Percentiles rank a stretch among this genome's conserved stretches.
These are phyloP conservation scores for Erythrophleum fordii DNA, from an alignment of 306 rosid species.

Conservation along the genomic window DNA sequence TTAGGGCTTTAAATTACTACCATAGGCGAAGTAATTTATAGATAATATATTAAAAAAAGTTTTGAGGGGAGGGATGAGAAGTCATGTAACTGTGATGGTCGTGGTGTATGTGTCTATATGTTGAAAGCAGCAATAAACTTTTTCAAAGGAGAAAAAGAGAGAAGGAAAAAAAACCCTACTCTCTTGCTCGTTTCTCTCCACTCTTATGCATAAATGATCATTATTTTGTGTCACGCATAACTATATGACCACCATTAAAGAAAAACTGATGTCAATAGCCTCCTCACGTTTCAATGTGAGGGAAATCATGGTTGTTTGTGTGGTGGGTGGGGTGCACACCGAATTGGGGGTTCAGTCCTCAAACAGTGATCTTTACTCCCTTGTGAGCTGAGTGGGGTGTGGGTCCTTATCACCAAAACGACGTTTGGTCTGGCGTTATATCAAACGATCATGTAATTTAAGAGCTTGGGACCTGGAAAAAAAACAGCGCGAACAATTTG, in stretches of 20 bases:
- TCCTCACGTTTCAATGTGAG: too few species aligned
- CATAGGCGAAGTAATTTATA: constrained; percentile 49
- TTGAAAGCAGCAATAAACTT: constrained; percentile 55
- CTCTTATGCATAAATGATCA: too few species aligned
- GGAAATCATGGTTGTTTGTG: constrained; percentile 46
- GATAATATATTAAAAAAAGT: constrained; percentile 35
- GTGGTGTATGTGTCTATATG: constrained; percentile 60
- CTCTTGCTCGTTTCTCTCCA: too few species aligned
- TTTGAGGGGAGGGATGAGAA: constrained; percentile 35
- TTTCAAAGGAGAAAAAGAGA: not conserved
- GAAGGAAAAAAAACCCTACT: constrained; percentile 15
- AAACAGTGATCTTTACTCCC: not conserved
- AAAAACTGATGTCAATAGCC: too few species aligned
- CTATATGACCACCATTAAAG: not conserved
- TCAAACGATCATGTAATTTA: too few species aligned
- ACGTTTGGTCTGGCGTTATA: too few species aligned
- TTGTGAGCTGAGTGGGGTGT: not conserved
- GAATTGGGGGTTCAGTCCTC: not conserved
- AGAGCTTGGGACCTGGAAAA: too few species aligned
- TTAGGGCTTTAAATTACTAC: constrained; percentile 41
- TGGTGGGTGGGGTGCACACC: constrained; percentile 40
- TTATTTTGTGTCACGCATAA: too few species aligned
- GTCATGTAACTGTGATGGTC: not conserved
- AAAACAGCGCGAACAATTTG: too few species aligned
- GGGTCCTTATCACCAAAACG: not conserved